Base-by-base conservation (phyloP, 225 moss, liverwort and hornwort species). In the Polytrichum commune region DNA sequence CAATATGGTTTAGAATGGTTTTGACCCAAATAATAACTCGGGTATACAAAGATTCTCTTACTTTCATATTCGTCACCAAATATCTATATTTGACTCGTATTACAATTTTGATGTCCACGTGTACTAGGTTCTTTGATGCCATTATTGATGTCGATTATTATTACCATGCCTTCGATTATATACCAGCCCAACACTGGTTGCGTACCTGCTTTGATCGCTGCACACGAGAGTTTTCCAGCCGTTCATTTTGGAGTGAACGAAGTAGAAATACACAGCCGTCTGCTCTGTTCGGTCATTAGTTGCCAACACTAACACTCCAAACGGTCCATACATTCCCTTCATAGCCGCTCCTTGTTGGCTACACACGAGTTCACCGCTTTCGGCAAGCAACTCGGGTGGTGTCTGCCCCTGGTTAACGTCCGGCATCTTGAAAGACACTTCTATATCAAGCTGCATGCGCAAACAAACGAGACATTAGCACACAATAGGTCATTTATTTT, bases 391-490 rank as follows among this genome's bases (percentile, higher is more conserved):
- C 18, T 86, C 77, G 5, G 80, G 69, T 25, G 75, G 57, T 53
- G 80, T 33, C 72, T 65, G 27, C 80, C 84, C 63, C 85, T 74
- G 76, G 69, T 75, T 55, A 64, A 69, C 79, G 46, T 71, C 60
- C 29, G 83, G 86, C 54, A 84, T 81, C 22, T 77, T 73, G 68
- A 91, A 90, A 54, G 73, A 70, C 69, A 82, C 74, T 67, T 79
- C 70, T 5, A 86, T 68, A 33, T 93, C 88, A 58, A 92, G 69
- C 88, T 96, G 89, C 70, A 25, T 18, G 53, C n/a, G 19, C 62
- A 71, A 64, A 27, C 6, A 32, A 32, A 32, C 7, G 8, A 32
- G 7, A 7, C 8, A 32, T 32, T 32, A 32, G 8, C 32, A 32
- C 32, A 7, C 32, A 32, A 8, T 30, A 32, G 8, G 32, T 32